A percentile compares a stretch with the other conserved stretches of the same genome.
These are phyloP conservation scores for Chloris gayana DNA, from an alignment of 176 grass and related monocot species.

Conservation along the genomic window DNA sequence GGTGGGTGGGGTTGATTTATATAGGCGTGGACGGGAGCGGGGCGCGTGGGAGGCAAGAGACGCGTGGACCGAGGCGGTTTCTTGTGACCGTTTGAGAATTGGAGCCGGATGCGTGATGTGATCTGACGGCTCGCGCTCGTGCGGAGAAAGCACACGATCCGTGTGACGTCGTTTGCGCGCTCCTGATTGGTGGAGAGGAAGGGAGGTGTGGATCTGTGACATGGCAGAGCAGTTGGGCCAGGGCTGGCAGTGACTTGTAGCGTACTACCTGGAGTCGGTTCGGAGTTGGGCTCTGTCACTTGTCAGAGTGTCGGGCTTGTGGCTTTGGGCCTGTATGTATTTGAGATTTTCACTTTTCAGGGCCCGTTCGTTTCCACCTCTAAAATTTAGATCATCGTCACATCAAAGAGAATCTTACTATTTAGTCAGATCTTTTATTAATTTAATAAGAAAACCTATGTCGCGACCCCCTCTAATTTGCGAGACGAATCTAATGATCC, in stretches of 20 bases:
- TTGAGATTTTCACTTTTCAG: no score
- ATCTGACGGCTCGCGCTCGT: constrained; percentile 18
- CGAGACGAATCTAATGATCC: no score
- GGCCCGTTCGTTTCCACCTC: no score
- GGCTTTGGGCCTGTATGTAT: not conserved
- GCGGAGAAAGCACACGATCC: constrained; percentile 60
- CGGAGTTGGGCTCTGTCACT: no score
- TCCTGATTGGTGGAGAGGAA: not conserved
- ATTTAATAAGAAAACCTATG: no score
- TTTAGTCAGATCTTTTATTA: no score
- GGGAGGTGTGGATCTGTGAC: constrained; percentile 39
- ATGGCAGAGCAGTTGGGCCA: not conserved
- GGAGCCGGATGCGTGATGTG: not conserved
- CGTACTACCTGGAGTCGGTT: not conserved
- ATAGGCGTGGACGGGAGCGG: not conserved
- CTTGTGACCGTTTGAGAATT: constrained; percentile 27
- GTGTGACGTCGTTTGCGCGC: not conserved
- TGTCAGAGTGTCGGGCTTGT: no score
- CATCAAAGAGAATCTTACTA: no score
- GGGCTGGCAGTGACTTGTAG: not conserved
- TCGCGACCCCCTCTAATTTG: no score
- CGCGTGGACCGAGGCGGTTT: constrained; percentile 37
- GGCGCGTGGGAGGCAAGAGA: not conserved
- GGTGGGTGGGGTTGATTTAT: not conserved
- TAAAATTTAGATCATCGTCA: no score